A percentile compares a stretch with the other conserved stretches of the same genome.
Conservation (phyloP, 768 basidiomycete species). For the Suillus variegatus region DNA sequence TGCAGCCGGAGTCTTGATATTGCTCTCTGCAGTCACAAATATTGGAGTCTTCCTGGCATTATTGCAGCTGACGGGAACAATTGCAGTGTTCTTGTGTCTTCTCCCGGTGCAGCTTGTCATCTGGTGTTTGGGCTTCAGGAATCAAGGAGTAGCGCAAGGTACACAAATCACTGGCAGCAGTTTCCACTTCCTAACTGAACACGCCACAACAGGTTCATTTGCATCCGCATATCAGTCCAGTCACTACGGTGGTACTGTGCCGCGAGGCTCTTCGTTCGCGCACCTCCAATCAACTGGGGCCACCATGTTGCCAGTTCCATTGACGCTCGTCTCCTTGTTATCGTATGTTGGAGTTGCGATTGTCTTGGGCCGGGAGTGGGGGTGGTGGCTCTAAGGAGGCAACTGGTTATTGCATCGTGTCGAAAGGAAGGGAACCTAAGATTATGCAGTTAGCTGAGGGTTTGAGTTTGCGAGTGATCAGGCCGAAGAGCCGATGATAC, state of each 20-base stretch:
- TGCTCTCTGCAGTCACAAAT: neutral
- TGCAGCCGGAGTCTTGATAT: neutral
- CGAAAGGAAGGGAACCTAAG: neutral
- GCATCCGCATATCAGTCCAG: slow-evolving; percentile 12
- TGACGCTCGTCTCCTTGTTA: neutral
- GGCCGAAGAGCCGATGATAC: slow-evolving; percentile 31
- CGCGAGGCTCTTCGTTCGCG: slow-evolving; percentile 3
- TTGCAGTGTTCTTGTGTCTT: neutral
- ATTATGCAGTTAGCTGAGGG: neutral
- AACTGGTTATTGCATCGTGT: neutral
- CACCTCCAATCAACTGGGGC: slow-evolving; percentile 11
- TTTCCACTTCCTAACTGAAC: neutral
- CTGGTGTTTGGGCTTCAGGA: slow-evolving; percentile 5
- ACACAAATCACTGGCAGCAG: neutral
- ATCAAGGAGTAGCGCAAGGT: slow-evolving; percentile 1
- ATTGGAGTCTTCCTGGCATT: neutral
- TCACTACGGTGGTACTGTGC: slow-evolving; percentile 7
- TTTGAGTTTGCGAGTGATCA: slow-evolving; percentile 33
- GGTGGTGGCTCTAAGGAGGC: neutral
- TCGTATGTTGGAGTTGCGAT: neutral
- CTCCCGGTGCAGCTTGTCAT: neutral
- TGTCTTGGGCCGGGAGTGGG: neutral
- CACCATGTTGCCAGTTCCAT: neutral
- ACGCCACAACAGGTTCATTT: neutral
- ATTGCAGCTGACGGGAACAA: neutral